A percentile compares a stretch with the other conserved stretches of the same genome.
Evolutionary conservation across 305 asterid species (phyloP).

Genomic region (Fraxinus sp.): DNA sequence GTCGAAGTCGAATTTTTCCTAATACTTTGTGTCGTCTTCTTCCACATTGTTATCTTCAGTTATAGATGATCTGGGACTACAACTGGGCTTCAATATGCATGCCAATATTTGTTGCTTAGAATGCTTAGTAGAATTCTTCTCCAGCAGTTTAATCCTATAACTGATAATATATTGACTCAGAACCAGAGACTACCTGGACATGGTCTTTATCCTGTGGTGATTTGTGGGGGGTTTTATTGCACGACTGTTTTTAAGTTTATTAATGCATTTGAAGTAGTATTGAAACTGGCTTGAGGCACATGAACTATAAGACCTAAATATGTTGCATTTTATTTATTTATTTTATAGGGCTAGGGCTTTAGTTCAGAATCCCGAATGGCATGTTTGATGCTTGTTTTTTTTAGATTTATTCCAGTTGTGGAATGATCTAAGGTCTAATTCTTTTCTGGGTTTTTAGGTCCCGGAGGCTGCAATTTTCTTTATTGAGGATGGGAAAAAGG

Average conservation of each 20-base stretch:
- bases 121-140: background rate
- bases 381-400: background rate
- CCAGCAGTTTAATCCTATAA: background rate
- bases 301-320: background rate
- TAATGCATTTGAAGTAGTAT: background rate
- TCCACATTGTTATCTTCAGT: background rate
- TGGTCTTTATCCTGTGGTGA: background rate
- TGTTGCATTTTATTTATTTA: background rate
- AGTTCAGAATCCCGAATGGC: background rate
- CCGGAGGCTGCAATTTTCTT: conserved; percentile 84
- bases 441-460: conserved; percentile 44
- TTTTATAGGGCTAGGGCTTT: background rate
- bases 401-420: conserved; percentile 4
- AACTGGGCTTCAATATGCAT: background rate
- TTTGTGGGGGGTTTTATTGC: background rate
- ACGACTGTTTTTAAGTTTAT: background rate
- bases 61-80: background rate
- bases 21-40: background rate
- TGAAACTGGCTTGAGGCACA: background rate
- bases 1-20: background rate
- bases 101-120: background rate
- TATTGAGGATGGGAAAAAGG: conserved; percentile 94
- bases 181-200: background rate
- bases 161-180: background rate
- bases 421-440: background rate